These are phyloP conservation scores for Trametes versicolor DNA, from an alignment of 1,284 basidiomycete species.

Conservation along the genomic window DNA sequence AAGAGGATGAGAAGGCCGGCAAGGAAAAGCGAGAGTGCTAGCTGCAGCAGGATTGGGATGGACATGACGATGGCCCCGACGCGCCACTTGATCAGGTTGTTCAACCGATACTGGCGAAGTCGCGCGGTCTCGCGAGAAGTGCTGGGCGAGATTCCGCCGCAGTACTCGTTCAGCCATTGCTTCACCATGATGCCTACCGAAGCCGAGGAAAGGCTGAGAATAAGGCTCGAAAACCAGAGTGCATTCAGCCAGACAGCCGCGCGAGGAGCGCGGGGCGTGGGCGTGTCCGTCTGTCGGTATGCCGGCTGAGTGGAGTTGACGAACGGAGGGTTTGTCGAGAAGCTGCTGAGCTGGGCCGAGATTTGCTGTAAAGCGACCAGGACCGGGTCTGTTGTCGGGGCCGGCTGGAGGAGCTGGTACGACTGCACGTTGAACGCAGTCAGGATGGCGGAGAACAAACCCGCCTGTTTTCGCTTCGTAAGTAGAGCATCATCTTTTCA, in stretches of 20 bases:
- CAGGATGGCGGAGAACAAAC: constrained; percentile 26
- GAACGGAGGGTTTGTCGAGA: constrained; percentile 17
- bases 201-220: constrained; percentile 27
- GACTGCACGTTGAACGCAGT: constrained; percentile 24
- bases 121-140: constrained; percentile 20
- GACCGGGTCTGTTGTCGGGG: constrained; percentile 3
- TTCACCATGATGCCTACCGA: constrained; percentile 30
- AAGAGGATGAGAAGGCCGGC: constrained; percentile 29
- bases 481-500: too few relatives aligned
- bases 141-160: constrained; percentile 2
- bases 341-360: constrained; percentile 17
- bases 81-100: constrained; percentile 25
- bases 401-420: constrained; percentile 19
- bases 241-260: constrained; percentile 23
- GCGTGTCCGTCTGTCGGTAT: background rate
- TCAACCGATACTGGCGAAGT: constrained; percentile 26
- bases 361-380: constrained; percentile 12
- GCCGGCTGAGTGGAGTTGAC: constrained; percentile 20
- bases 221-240: constrained; percentile 31
- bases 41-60: constrained; percentile 31
- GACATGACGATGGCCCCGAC: constrained; percentile 20
- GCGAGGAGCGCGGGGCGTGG: background rate
- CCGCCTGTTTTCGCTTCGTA: constrained; percentile 3
- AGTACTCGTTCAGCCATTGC: constrained; percentile 32
- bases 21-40: constrained; percentile 29